Conservation (phyloP, 2,329 filamentous ascomycete species). For the Alternaria brassicae region DNA sequence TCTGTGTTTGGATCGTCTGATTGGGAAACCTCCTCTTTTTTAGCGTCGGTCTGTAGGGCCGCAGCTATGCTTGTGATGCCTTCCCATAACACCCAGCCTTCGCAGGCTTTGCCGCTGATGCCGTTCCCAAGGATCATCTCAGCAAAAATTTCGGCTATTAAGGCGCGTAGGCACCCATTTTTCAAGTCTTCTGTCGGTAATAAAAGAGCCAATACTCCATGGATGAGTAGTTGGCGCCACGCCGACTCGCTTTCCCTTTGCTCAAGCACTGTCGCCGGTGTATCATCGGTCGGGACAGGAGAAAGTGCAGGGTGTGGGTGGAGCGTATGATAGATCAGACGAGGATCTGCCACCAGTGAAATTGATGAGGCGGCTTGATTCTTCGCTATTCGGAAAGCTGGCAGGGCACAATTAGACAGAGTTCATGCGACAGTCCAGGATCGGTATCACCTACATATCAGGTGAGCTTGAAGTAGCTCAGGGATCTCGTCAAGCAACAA, state of each 20-base stretch:
- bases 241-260: slow-evolving; percentile 79
- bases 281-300: slow-evolving; percentile 70
- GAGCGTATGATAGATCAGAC: slow-evolving; percentile 81
- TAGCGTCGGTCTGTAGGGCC: slow-evolving; percentile 49
- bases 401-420: slow-evolving; percentile 33
- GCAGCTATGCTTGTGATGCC: slow-evolving; percentile 74
- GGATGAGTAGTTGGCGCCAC: slow-evolving; percentile 88
- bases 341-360: slow-evolving; percentile 67
- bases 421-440: slow-evolving; percentile 25
- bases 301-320: slow-evolving; percentile 81
- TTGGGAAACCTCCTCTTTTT: slow-evolving; percentile 37
- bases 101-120: slow-evolving; percentile 78
- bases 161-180: slow-evolving; percentile 81
- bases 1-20: slow-evolving; percentile 38
- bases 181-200: slow-evolving; percentile 91
- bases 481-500: slow-evolving; percentile 88
- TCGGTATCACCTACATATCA: slow-evolving; percentile 68
- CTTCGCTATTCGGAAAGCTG: slow-evolving; percentile 75
- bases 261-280: slow-evolving; percentile 60
- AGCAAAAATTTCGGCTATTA: slow-evolving; percentile 87
- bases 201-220: slow-evolving; percentile 80
- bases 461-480: slow-evolving; percentile 78
- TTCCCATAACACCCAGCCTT: slow-evolving; percentile 91
- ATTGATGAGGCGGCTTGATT: slow-evolving; percentile 64
- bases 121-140: slow-evolving; percentile 88